These are phyloP conservation scores for Medicago ruthenica DNA, from an alignment of 306 rosid genomes.

Conservation along the genomic window DNA sequence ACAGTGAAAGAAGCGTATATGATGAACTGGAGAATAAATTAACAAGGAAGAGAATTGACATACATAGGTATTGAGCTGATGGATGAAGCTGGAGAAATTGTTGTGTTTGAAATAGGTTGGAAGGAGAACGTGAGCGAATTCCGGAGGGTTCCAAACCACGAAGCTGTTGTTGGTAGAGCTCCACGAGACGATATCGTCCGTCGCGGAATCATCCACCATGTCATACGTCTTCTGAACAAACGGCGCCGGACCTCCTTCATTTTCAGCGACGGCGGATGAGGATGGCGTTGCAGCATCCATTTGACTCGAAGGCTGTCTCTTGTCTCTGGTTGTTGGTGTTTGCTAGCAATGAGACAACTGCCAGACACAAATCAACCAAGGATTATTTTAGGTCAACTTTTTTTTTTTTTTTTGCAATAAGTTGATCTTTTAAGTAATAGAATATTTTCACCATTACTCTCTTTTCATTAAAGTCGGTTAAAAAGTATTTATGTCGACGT, in stretches of 20 bases:
- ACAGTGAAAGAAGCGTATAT: no score
- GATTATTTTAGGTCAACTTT: no score
- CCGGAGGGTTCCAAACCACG: slow-evolving; percentile 94
- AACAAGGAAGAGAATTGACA: slow-evolving; percentile 31
- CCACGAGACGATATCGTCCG: slow-evolving; percentile 92
- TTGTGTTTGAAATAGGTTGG: slow-evolving; percentile 93
- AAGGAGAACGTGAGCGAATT: slow-evolving; percentile 80
- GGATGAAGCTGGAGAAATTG: slow-evolving; percentile 97
- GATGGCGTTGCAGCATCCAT: slow-evolving; percentile 59
- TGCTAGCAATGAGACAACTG: no score
- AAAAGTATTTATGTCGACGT: no score
- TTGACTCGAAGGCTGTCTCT: no score
- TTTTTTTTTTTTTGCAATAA: no score
- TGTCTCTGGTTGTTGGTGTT: no score
- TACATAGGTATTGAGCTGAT: slow-evolving; percentile 96
- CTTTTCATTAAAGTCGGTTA: no score
- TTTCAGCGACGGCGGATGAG: slow-evolving; percentile 47
- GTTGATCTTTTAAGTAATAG: no score
- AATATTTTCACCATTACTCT: no score
- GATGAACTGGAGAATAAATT: neutral
- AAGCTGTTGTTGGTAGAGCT: slow-evolving; percentile 72
- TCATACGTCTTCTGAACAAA: slow-evolving; percentile 86
- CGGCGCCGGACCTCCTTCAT: slow-evolving; percentile 82
- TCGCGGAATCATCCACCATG: slow-evolving; percentile 85
- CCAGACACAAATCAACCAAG: no score